phyloP scores from a whole-genome alignment of 176 grass and related monocot genomes.

The Olyra latifolia region DNA sequence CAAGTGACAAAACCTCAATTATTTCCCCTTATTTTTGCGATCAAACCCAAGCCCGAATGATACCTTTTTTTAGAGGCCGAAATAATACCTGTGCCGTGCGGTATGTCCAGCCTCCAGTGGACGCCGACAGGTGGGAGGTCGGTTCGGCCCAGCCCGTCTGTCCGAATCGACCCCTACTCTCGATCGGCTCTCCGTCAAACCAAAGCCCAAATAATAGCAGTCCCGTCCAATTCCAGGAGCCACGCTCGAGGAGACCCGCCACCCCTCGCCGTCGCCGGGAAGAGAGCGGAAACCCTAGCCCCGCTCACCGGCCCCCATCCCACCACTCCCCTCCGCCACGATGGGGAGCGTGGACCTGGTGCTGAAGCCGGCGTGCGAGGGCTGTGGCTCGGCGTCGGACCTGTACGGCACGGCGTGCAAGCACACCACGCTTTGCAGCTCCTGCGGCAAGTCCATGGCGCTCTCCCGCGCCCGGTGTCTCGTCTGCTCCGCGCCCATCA shows the following conservation, averaged over 20 bases:
- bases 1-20: no score
- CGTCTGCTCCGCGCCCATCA: conserved; percentile 66
- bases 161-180: no score
- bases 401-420: conserved; percentile 93
- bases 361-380: conserved; percentile 80
- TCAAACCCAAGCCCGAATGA: no score
- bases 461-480: conserved; percentile 61
- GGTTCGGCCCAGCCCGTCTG: no score
- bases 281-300: background rate
- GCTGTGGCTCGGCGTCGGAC: conserved; percentile 71
- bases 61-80: no score
- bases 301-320: background rate
- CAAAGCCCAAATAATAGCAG: no score
- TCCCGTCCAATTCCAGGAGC: background rate
- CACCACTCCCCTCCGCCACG: background rate
- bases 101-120: no score
- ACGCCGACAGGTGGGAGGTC: no score
- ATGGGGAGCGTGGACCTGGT: conserved; percentile 70
- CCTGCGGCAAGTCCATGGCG: conserved; percentile 84
- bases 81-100: no score
- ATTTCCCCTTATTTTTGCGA: no score
- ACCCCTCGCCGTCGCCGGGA: conserved; percentile 17
- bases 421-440: conserved; percentile 90
- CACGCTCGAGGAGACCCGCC: background rate
- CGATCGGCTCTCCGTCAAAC: no score